Percentiles rank a stretch among this genome's conserved stretches.
Conservation (phyloP, 2,329 filamentous ascomycete genomes). For the Pseudogymnoascus sp. region DNA sequence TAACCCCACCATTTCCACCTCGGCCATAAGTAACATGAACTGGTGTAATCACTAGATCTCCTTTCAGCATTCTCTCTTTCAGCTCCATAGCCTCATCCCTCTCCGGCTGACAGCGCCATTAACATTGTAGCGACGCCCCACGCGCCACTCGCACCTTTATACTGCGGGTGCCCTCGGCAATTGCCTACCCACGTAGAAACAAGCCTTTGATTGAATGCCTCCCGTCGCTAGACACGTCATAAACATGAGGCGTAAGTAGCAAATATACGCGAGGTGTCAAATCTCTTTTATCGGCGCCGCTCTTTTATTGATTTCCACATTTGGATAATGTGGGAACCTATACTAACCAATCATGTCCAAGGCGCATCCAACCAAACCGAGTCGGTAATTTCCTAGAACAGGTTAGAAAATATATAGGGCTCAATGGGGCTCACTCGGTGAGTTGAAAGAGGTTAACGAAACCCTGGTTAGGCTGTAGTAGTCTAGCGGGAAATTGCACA, state of each 20-base stretch:
- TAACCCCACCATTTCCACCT: background rate
- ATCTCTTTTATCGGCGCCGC: background rate
- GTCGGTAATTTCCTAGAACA: background rate
- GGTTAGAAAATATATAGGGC: background rate
- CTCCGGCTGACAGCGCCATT: background rate
- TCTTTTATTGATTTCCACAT: background rate
- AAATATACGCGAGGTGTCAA: background rate
- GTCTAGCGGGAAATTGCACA: background rate
- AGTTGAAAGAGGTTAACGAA: background rate
- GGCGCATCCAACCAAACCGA: background rate
- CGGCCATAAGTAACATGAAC: background rate
- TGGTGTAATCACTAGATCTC: background rate
- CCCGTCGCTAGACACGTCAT: background rate
- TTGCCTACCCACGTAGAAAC: background rate
- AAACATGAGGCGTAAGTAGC: background rate
- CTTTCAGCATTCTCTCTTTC: background rate
- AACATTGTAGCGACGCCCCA: background rate
- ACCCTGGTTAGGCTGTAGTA: background rate
- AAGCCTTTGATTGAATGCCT: background rate
- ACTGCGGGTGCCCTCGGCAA: too few relatives aligned
- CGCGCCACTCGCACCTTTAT: background rate
- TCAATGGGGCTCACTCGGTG: background rate
- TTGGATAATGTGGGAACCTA: background rate
- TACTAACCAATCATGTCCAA: background rate
- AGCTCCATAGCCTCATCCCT: background rate